Percentiles rank a stretch among this genome's conserved stretches.
phyloP scores from a whole-genome alignment of 106 monocot species.

The Amphibolis antarctica region DNA sequence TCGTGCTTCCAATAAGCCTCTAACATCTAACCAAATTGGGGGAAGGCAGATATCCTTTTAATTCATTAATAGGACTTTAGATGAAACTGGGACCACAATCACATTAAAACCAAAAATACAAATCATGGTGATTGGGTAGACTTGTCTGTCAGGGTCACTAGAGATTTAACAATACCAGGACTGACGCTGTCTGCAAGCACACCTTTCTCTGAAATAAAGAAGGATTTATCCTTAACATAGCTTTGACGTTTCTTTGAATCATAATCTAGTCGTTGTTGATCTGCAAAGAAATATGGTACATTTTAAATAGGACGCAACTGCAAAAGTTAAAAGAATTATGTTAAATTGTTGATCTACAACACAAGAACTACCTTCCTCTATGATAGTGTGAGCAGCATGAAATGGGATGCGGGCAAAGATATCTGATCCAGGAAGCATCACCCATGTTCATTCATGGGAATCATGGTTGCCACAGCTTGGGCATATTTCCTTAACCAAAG shows the following conservation, averaged over 20 bases:
- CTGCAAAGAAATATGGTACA: constrained; percentile 20
- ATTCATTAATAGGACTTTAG: too few relatives aligned
- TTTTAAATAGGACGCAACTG: neutral
- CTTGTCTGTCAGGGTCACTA: constrained; percentile 64
- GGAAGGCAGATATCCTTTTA: too few relatives aligned
- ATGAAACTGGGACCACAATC: too few relatives aligned
- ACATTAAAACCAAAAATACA: neutral
- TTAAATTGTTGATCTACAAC: neutral
- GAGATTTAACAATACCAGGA: constrained; percentile 51
- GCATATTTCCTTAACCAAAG: constrained; percentile 78
- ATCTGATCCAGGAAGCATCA: constrained; percentile 87
- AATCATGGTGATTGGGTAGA: neutral
- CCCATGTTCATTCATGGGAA: constrained; percentile 62
- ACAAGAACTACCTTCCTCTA: constrained; percentile 58
- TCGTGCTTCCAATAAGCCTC: too few relatives aligned
- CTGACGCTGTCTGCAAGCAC: constrained; percentile 58
- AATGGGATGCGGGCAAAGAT: constrained; percentile 72
- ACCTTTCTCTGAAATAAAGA: constrained; percentile 73
- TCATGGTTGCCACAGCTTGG: constrained; percentile 79
- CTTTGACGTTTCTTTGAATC: constrained; percentile 78
- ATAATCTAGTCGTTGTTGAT: constrained; percentile 72
- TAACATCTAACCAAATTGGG: too few relatives aligned
- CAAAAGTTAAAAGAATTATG: neutral
- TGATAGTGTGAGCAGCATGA: constrained; percentile 64
- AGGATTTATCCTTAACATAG: constrained; percentile 73